phyloP scores from a whole-genome alignment of 2,329 filamentous ascomycete genomes.

The Xylariomycetidae sp. region DNA sequence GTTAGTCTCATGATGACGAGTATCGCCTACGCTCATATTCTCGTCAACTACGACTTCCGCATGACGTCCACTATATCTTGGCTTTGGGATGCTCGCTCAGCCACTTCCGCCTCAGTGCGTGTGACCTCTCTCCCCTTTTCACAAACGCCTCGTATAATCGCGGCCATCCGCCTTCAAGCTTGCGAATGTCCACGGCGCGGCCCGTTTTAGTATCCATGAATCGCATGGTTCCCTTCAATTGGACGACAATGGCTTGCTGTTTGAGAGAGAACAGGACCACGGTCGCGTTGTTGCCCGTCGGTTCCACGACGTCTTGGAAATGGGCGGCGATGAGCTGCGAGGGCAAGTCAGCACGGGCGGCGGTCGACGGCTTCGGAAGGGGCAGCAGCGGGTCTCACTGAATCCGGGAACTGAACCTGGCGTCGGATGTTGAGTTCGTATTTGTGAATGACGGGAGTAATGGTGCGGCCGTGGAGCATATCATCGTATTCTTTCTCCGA shows the following conservation, averaged over 20 bases:
- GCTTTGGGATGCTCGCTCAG: constrained; percentile 1
- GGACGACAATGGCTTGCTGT: constrained; percentile 17
- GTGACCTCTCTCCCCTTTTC: constrained; percentile 4
- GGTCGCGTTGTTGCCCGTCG: constrained; percentile 12
- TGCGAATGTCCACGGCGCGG: constrained; percentile 17
- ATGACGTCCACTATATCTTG: too few relatives aligned
- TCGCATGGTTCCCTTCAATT: constrained; percentile 13
- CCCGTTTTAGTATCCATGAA: constrained; percentile 15
- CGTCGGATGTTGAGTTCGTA: constrained; percentile 16
- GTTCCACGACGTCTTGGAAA: constrained; percentile 13
- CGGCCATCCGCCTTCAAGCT: constrained; percentile 11
- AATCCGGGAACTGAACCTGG: constrained; percentile 7
- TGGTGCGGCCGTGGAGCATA: constrained; percentile 14
- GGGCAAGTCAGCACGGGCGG: too few relatives aligned
- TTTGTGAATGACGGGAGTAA: constrained; percentile 15
- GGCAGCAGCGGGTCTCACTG: too few relatives aligned
- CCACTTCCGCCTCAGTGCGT: constrained; percentile 8
- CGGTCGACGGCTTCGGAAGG: too few relatives aligned
- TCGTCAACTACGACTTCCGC: background rate
- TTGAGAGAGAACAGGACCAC: constrained; percentile 15
- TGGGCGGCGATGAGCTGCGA: constrained; percentile 14
- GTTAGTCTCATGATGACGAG: background rate
- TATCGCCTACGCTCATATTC: background rate
- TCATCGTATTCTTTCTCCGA: constrained; percentile 16
- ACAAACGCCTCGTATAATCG: constrained; percentile 8